Conservation (phyloP, 805 yeast genomes). For the Lipomyces chichibuensis region DNA sequence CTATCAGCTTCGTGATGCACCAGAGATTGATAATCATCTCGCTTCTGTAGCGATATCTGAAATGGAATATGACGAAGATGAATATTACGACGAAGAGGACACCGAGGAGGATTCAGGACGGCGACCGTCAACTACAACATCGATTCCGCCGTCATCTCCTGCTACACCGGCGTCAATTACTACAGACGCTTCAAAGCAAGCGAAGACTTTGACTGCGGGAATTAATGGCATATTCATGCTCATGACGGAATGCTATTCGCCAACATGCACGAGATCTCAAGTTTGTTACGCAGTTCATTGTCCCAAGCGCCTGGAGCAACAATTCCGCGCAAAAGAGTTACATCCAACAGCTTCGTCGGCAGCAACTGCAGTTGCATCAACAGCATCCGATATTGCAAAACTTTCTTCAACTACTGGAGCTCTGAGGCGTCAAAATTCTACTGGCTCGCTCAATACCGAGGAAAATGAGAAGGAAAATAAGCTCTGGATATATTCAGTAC, state of each 20-base stretch:
- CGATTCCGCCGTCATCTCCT: background rate
- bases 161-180: constrained; percentile 9
- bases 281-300: constrained; percentile 95
- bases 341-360: constrained; percentile 16
- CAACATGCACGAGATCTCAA: constrained; percentile 87
- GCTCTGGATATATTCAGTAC: constrained; percentile 92
- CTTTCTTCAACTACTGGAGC: constrained; percentile 58
- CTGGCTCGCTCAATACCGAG: constrained; percentile 43
- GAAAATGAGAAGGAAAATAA: constrained; percentile 78
- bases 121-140: constrained; percentile 12
- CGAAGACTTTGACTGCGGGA: constrained; percentile 37
- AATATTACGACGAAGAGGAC: constrained; percentile 14
- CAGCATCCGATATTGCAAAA: constrained; percentile 3
- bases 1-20: constrained; percentile 63
- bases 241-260: constrained; percentile 92
- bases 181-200: constrained; percentile 15
- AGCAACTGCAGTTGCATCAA: constrained; percentile 13
- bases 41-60: constrained; percentile 32
- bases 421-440: constrained; percentile 28
- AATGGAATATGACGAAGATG: constrained; percentile 17
- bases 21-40: constrained; percentile 28
- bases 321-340: constrained; percentile 70
- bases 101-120: constrained; percentile 12
- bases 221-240: constrained; percentile 87
- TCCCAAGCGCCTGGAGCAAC: constrained; percentile 94